A percentile compares a stretch with the other conserved stretches of the same genome.
Conservation (phyloP, 169 alveolate genomes). For the Cardiosporidium cionae region DNA sequence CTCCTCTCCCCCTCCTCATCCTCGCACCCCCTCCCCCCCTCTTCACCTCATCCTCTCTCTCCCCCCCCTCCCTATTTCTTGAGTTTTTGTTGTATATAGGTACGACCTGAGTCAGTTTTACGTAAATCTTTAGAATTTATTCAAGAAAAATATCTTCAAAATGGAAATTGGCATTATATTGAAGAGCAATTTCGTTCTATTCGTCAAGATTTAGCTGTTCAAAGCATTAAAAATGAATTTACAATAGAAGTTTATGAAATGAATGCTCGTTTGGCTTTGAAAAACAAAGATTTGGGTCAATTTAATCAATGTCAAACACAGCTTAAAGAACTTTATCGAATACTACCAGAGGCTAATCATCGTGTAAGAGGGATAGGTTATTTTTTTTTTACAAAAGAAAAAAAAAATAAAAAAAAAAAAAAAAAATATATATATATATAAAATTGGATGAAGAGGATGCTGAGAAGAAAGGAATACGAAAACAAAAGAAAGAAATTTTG, state of each 20-base stretch:
- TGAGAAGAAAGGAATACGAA: too few species aligned
- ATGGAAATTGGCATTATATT: conserved; percentile 50
- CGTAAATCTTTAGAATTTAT: background rate
- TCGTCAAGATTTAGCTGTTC: conserved; percentile 87
- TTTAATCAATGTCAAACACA: conserved; percentile 87
- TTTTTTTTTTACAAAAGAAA: background rate
- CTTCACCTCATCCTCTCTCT: too few species aligned
- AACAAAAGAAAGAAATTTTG: too few species aligned
- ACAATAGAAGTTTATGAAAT: conserved; percentile 80
- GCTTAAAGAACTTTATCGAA: conserved; percentile 35
- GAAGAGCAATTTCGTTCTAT: conserved; percentile 75
- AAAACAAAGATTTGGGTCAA: conserved; percentile 81
- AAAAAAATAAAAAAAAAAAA: too few species aligned
- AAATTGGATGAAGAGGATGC: too few species aligned
- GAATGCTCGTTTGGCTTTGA: conserved; percentile 84
- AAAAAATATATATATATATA: background rate
- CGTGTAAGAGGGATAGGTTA: conserved; percentile 3
- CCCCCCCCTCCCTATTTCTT: too few species aligned
- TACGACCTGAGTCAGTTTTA: background rate
- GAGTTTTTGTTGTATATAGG: too few species aligned
- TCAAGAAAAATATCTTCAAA: background rate
- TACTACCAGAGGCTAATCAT: conserved; percentile 1
- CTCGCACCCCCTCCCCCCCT: too few species aligned
- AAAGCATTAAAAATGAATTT: conserved; percentile 73
- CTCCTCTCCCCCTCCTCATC: too few species aligned